Conservation (phyloP, 352 stramenopile species). For the Globisporangium heterothallicum region DNA sequence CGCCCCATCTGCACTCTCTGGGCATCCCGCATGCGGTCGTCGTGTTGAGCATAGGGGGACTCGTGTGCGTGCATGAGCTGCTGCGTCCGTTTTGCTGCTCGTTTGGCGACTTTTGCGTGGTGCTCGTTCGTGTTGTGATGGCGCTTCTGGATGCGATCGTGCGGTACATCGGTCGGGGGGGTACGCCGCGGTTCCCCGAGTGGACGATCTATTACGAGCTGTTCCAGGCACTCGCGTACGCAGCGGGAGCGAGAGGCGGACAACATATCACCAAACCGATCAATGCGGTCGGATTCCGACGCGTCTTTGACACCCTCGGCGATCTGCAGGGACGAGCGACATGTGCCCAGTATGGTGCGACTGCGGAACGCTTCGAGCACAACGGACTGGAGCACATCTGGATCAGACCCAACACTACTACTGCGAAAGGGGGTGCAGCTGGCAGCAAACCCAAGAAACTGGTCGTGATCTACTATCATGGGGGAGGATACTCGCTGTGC, state of each 20-base stretch:
- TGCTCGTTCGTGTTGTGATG: constrained; percentile 16
- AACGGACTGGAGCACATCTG: constrained; percentile 52
- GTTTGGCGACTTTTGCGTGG: constrained; percentile 19
- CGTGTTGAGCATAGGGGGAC: constrained; percentile 14
- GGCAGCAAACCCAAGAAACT: constrained; percentile 1
- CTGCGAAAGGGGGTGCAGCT: background rate
- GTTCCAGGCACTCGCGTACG: constrained; percentile 20
- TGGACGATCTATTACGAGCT: constrained; percentile 47
- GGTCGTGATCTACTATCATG: constrained; percentile 52
- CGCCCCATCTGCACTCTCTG: constrained; percentile 21
- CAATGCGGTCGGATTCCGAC: constrained; percentile 4
- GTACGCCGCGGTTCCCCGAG: constrained; percentile 27
- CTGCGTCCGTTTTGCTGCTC: constrained; percentile 36
- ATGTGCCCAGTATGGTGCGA: background rate
- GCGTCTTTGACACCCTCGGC: constrained; percentile 1
- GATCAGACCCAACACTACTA: constrained; percentile 18
- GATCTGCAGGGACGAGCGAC: background rate
- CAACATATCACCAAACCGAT: constrained; percentile 6
- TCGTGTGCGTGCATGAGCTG: constrained; percentile 26
- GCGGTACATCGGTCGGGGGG: constrained; percentile 20
- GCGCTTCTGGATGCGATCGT: background rate
- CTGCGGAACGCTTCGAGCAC: constrained; percentile 9
- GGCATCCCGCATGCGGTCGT: constrained; percentile 9
- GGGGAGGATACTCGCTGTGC: constrained; percentile 38
- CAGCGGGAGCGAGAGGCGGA: background rate